A percentile compares a stretch with the other conserved stretches of the same genome.
phyloP scores from a whole-genome alignment of 768 basidiomycete genomes.

The Leucogyrophana mollusca region DNA sequence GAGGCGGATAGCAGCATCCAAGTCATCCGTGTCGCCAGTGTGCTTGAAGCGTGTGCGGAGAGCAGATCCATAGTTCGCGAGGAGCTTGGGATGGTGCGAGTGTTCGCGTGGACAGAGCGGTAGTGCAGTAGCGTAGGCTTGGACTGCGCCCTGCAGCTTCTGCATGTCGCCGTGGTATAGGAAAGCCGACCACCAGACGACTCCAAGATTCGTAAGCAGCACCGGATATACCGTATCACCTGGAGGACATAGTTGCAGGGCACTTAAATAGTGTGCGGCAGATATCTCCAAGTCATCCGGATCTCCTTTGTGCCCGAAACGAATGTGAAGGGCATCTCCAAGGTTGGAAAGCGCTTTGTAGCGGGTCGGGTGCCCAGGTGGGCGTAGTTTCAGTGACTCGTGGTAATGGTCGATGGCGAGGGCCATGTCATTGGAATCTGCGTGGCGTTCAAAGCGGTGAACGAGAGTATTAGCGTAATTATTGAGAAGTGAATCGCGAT shows the following conservation, averaged over 20 bases:
- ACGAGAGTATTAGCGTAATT: constrained; percentile 16
- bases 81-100: constrained; percentile 14
- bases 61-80: constrained; percentile 17
- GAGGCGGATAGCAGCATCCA: constrained; percentile 21
- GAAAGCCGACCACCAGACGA: constrained; percentile 5
- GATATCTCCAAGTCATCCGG: constrained; percentile 23
- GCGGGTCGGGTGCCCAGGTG: constrained; percentile 17
- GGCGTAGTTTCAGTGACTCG: constrained; percentile 19
- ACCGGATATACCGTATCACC: constrained; percentile 10
- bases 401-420: constrained; percentile 12
- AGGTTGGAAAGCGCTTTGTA: constrained; percentile 15
- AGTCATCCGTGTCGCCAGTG: constrained; percentile 15
- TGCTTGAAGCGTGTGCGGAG: constrained; percentile 16
- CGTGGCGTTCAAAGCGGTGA: constrained; percentile 14
- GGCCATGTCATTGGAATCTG: constrained; percentile 17
- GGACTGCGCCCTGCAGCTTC: constrained; percentile 20
- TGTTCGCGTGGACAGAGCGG: constrained; percentile 11
- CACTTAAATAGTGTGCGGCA: constrained; percentile 6
- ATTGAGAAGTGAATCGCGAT: constrained; percentile 21
- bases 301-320: constrained; percentile 21
- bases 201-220: constrained; percentile 13
- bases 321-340: constrained; percentile 16
- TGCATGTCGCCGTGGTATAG: constrained; percentile 9
- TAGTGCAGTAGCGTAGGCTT: constrained; percentile 13
- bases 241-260: constrained; percentile 15